A percentile compares a stretch with the other conserved stretches of the same genome.
Conservation (phyloP, 805 yeast species). For the Wickerhamiella nectarea region DNA sequence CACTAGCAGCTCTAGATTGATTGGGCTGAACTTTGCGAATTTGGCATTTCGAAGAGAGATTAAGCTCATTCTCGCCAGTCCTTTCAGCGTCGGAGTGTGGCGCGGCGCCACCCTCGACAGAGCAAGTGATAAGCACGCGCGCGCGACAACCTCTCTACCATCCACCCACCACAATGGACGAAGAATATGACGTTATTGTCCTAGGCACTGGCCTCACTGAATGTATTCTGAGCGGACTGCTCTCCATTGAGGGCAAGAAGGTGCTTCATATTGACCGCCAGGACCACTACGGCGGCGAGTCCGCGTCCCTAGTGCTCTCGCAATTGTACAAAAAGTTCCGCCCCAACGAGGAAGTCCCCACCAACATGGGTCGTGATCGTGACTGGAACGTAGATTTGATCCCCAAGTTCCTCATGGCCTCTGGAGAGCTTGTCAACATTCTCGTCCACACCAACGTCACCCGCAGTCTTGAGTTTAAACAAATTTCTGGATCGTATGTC, state of each 20-base stretch:
- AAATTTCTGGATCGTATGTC: slow-evolving; percentile 89
- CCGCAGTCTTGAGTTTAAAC: slow-evolving; percentile 89
- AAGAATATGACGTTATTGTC: slow-evolving; percentile 91
- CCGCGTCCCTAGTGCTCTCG: slow-evolving; percentile 26
- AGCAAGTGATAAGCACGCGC: neutral
- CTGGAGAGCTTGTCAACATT: slow-evolving; percentile 92
- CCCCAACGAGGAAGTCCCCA: slow-evolving; percentile 38
- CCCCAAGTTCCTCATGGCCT: slow-evolving; percentile 94
- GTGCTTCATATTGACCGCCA: slow-evolving; percentile 93
- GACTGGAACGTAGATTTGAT: slow-evolving; percentile 97
- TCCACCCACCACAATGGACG: slow-evolving; percentile 61
- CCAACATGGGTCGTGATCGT: slow-evolving; percentile 77
- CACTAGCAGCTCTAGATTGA: slow-evolving; percentile 29
- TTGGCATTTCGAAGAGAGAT: slow-evolving; percentile 14
- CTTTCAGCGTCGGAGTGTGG: neutral
- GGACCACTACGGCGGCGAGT: slow-evolving; percentile 76
- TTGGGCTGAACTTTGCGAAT: slow-evolving; percentile 28
- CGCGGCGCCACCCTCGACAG: neutral
- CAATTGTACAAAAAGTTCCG: slow-evolving; percentile 73
- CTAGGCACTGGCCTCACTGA: slow-evolving; percentile 93
- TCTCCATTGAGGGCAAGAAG: slow-evolving; percentile 96
- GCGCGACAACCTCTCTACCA: neutral
- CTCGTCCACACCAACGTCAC: slow-evolving; percentile 93
- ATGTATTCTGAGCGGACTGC: slow-evolving; percentile 83
- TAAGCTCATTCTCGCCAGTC: slow-evolving; percentile 9